Conservation (phyloP, 176 grass and related monocot genomes). For the Chrysopogon serrulatus region DNA sequence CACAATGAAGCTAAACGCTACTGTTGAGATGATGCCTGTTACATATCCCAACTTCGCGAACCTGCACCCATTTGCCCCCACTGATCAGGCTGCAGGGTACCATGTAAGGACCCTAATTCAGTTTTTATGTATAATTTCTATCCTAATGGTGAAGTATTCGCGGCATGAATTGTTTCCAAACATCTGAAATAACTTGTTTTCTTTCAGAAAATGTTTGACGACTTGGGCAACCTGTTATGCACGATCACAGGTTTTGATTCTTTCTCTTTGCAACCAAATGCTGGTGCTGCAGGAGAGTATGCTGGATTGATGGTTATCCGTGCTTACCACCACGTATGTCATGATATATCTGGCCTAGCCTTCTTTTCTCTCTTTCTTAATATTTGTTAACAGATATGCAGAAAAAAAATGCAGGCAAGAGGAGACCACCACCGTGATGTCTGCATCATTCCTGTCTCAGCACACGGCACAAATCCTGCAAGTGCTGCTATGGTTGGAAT, state of each 20-base stretch:
- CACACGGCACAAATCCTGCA: constrained; percentile 96
- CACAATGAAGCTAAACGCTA: constrained; percentile 99
- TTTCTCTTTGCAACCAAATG: constrained; percentile 99
- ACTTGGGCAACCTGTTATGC: constrained; percentile 84
- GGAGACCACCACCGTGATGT: constrained; percentile 91
- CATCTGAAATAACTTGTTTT: constrained; percentile 21
- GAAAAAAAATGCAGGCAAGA: constrained; percentile 60
- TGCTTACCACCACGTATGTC: constrained; percentile 70
- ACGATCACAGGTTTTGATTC: constrained; percentile 95
- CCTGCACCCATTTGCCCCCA: constrained; percentile 89
- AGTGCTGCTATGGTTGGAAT: constrained; percentile 99
- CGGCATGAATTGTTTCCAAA: background rate
- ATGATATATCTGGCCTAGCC: background rate
- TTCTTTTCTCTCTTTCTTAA: background rate
- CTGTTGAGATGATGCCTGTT: constrained; percentile 98
- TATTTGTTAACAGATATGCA: constrained; percentile 23
- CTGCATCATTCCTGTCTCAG: constrained; percentile 98
- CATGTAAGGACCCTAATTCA: constrained; percentile 43
- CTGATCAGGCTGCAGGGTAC: constrained; percentile 80
- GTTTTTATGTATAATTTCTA: background rate
- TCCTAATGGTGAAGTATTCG: background rate
- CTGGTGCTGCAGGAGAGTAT: constrained; percentile 98
- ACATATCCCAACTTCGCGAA: constrained; percentile 86
- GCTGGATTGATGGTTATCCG: constrained; percentile 99
- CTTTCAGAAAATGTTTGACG: constrained; percentile 93